Conservation (phyloP, 129 eudicot genomes). For the Dittrichia graveolens region DNA sequence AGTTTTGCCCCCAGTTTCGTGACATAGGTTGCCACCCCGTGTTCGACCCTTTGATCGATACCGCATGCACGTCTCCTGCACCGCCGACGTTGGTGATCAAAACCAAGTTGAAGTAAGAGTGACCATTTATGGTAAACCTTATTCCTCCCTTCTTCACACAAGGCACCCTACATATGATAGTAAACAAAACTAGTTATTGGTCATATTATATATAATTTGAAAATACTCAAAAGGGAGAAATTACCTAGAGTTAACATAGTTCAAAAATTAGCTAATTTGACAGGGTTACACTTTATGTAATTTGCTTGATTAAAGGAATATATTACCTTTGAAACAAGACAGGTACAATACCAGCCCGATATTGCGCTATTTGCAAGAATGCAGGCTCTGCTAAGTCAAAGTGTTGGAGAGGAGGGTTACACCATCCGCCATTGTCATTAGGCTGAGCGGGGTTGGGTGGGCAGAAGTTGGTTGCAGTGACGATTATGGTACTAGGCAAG, state of each 20-base stretch:
- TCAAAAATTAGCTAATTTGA: no score
- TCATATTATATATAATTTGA: background rate
- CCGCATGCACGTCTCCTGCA: slow-evolving; percentile 71
- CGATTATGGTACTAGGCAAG: slow-evolving; percentile 51
- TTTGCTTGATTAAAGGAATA: background rate
- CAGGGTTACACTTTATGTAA: background rate
- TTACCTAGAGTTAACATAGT: no score
- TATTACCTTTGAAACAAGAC: slow-evolving; percentile 68
- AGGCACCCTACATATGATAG: slow-evolving; percentile 50
- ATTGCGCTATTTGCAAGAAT: slow-evolving; percentile 78
- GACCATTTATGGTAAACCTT: slow-evolving; percentile 85
- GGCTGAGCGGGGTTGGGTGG: slow-evolving; percentile 72
- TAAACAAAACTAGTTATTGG: background rate
- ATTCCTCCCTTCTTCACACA: slow-evolving; percentile 78
- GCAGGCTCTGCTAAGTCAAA: slow-evolving; percentile 90
- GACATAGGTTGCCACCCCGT: slow-evolving; percentile 81
- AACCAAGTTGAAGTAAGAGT: slow-evolving; percentile 81
- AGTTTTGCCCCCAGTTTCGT: slow-evolving; percentile 49
- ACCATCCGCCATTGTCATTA: slow-evolving; percentile 87
- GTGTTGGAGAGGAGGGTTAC: slow-evolving; percentile 86
- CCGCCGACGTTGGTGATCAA: slow-evolving; percentile 78
- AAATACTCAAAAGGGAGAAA: background rate
- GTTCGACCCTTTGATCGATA: slow-evolving; percentile 67
- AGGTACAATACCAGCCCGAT: slow-evolving; percentile 82
- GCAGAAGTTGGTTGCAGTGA: slow-evolving; percentile 85